These are phyloP conservation scores for Fragaria nilgerrensis DNA, from an alignment of 306 rosid genomes.

Conservation along the genomic window DNA sequence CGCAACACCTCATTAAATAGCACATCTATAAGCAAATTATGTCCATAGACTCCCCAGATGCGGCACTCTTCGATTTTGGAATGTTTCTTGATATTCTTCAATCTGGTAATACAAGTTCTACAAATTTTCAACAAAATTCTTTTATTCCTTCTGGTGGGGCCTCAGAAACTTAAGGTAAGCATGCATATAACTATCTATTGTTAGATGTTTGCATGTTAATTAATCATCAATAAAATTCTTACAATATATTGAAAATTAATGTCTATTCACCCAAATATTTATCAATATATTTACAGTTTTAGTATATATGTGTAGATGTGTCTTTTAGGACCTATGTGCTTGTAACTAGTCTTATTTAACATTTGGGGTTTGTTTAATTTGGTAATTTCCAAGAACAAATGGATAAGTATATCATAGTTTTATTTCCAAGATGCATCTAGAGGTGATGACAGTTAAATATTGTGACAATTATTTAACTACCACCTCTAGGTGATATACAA, in stretches of 20 bases:
- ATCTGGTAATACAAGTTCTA: background rate
- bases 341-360: no score
- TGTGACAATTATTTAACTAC: no score
- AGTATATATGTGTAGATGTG: no score
- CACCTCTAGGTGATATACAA: no score
- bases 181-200: background rate
- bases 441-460: no score
- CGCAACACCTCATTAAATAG: background rate
- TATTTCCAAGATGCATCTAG: no score
- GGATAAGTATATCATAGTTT: no score
- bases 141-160: conserved; percentile 39
- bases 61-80: conserved; percentile 15
- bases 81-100: conserved; percentile 3
- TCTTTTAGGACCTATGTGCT: no score
- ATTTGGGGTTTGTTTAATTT: no score
- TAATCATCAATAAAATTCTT: background rate
- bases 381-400: no score
- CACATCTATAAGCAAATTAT: background rate
- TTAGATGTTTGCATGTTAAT: no score
- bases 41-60: conserved; percentile 1
- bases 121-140: conserved; percentile 22
- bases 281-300: background rate
- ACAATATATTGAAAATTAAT: no score
- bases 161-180: conserved; percentile 38
- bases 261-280: background rate